phyloP scores from a whole-genome alignment of 2,329 filamentous ascomycete genomes.

The Colletotrichum gigasporum region DNA sequence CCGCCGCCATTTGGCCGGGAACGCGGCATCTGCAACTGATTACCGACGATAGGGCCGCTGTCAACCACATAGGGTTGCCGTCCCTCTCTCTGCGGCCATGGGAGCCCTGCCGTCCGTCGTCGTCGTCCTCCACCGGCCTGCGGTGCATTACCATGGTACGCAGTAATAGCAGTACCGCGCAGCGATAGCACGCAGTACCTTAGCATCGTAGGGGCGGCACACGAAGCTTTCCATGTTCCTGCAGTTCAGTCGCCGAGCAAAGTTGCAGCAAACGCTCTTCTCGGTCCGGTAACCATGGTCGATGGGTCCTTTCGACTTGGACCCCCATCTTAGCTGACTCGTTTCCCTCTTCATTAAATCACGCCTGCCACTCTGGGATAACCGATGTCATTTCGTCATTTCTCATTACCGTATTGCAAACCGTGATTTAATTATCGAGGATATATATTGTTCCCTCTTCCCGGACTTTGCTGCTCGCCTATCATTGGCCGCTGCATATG shows the following conservation, averaged over 20 bases:
- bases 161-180: too few relatives aligned
- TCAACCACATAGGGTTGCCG: neutral
- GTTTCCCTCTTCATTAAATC: neutral
- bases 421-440: too few relatives aligned
- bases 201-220: neutral
- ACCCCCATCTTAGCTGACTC: neutral
- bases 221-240: neutral
- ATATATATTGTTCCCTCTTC: too few relatives aligned
- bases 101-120: too few relatives aligned
- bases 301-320: neutral
- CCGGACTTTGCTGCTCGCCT: too few relatives aligned
- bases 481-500: too few relatives aligned
- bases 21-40: neutral
- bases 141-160: too few relatives aligned
- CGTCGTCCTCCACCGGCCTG: too few relatives aligned
- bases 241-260: slow-evolving; percentile 5
- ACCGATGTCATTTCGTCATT: neutral
- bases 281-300: too few relatives aligned
- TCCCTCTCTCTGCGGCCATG: neutral
- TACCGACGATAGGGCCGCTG: neutral
- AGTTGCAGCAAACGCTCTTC: neutral
- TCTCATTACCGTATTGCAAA: too few relatives aligned
- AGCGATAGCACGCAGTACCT: too few relatives aligned
- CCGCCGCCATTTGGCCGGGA: too few relatives aligned
- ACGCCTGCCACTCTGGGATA: neutral